Evolutionary conservation across 148 eudicot genomes (phyloP), one percentile per base, ranked within the genome.

Genomic region (Vaccinium corymbosum): DNA sequence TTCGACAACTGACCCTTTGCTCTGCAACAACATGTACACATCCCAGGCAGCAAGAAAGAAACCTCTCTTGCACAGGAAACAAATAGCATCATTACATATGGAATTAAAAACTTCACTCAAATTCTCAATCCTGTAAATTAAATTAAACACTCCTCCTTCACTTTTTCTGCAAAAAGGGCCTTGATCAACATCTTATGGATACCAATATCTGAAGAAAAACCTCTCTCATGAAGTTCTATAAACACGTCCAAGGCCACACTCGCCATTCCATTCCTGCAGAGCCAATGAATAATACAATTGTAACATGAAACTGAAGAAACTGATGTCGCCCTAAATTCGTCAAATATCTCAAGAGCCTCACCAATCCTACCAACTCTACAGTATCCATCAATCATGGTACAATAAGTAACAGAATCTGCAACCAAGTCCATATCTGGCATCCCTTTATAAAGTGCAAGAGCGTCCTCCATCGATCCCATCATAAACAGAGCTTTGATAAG

Each of bases 281-380:
- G 90, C 68, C 89, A 84, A n/a, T 68, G 73, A 80, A 91, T 86
- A 32, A 89, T 88, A 76, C 89, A 82, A 78, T 86, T 85, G 85
- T 91, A 91, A 80, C 88, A 87, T 38, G 85, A 86, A 83, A 83
- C 84, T 35, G 93, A 87, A 84, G 83, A 73, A 80, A 73, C 79
- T 42, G 89, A 86, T 62, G 82, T 84, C 22, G 4, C 70, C 61
- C 89, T 85, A 80, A 88, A 87, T 49, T 89, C 87, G 80, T 89
- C 89, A 86, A 91, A 89, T 81, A 91, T 81, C 76, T 88, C 88
- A 72, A 89, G 90, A 61, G 93, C 93, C 76, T 91, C 90, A 32
- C 83, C 87, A 25, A 88, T 80, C 83, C 87, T 88, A 29, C 90
- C 91, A 57, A 77, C 74, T 84, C 87, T 89, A 81, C 89, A 91